Percentiles rank a stretch among this genome's conserved stretches.
phyloP scores from a whole-genome alignment of 257 asterid species.

The Nicotiana obtusifolia region DNA sequence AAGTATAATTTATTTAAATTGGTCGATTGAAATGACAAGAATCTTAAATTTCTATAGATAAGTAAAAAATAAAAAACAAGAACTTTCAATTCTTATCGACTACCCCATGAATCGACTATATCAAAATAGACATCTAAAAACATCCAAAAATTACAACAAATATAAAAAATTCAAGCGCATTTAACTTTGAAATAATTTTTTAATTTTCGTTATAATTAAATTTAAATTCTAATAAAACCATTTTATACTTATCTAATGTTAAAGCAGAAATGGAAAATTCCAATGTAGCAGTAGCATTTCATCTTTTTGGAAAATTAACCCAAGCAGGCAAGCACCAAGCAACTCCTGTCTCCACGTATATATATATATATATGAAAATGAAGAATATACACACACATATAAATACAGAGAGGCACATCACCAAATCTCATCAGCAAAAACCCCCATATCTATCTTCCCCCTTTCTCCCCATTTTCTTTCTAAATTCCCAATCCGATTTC shows the following conservation, averaged over 20 bases:
- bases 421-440: slow-evolving; percentile 40
- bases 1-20: too few species aligned
- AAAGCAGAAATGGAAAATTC: background rate
- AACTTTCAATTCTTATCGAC: too few species aligned
- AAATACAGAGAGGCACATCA: slow-evolving; percentile 27
- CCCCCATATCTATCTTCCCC: slow-evolving; percentile 20
- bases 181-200: too few species aligned
- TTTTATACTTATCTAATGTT: background rate
- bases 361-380: background rate
- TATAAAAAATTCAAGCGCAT: too few species aligned
- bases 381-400: background rate
- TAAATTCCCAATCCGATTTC: slow-evolving; percentile 44
- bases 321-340: background rate
- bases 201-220: too few species aligned
- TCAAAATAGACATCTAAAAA: too few species aligned
- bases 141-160: too few species aligned
- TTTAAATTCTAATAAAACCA: background rate
- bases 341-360: background rate
- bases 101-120: too few species aligned
- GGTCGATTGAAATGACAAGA: too few species aligned
- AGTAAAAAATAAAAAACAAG: too few species aligned
- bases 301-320: background rate
- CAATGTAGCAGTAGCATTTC: background rate
- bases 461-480: slow-evolving; percentile 10
- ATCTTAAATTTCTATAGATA: too few species aligned